These are phyloP conservation scores for Cladosporium sp. DNA, from an alignment of 2,329 filamentous ascomycete species.

Conservation along the genomic window DNA sequence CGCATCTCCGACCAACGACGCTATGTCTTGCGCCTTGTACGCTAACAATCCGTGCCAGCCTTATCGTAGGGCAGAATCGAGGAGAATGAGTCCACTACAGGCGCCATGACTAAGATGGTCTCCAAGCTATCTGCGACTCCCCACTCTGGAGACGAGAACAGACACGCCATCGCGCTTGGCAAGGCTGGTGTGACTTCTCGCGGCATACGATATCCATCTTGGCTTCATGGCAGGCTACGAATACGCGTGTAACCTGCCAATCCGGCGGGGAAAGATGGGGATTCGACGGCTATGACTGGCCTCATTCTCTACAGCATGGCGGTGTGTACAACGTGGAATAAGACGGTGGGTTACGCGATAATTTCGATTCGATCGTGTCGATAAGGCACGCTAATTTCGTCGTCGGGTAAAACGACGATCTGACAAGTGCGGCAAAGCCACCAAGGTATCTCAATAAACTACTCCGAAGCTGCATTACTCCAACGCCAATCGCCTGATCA, in stretches of 20 bases:
- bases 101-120: neutral
- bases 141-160: conserved; percentile 6
- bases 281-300: neutral
- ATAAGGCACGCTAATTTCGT: neutral
- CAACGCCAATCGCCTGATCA: neutral
- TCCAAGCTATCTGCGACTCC: neutral
- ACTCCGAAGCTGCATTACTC: neutral
- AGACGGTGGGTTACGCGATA: neutral
- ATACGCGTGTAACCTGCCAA: neutral
- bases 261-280: neutral
- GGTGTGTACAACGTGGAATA: neutral
- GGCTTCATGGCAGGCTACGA: neutral
- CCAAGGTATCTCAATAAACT: conserved; percentile 8
- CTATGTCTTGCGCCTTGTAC: neutral
- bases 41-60: conserved; percentile 1
- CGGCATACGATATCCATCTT: conserved; percentile 2
- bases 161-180: conserved; percentile 4
- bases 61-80: conserved; percentile 6
- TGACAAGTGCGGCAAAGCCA: neutral
- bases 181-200: neutral
- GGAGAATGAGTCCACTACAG: neutral
- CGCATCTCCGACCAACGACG: neutral
- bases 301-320: neutral
- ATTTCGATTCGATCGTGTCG: neutral
- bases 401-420: neutral